These are phyloP conservation scores for Fonsecaea nubica DNA, from an alignment of 2,329 filamentous ascomycete species.

Conservation along the genomic window DNA sequence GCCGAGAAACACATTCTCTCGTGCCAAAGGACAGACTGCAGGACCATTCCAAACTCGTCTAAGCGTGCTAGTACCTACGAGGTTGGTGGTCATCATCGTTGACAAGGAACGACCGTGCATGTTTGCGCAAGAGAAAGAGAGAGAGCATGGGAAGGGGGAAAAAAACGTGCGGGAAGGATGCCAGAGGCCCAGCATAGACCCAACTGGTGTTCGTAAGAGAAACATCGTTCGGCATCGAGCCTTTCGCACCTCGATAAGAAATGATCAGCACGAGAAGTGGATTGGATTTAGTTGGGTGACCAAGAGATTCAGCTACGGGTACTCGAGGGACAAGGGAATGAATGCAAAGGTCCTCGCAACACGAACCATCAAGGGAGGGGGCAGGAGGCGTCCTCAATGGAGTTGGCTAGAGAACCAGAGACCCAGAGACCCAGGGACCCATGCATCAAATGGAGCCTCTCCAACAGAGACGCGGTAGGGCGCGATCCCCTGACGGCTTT, in stretches of 20 bases:
- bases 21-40: background rate
- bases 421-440: background rate
- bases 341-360: background rate
- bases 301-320: too few relatives aligned
- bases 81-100: background rate
- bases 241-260: background rate
- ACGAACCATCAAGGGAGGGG: background rate
- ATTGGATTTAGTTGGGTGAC: too few relatives aligned
- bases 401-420: background rate
- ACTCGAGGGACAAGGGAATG: too few relatives aligned
- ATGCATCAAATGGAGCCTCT: background rate
- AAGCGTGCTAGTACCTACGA: background rate
- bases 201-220: background rate
- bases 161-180: constrained; percentile 1
- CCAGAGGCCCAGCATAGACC: background rate
- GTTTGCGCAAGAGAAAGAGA: background rate
- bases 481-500: background rate
- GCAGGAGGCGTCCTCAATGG: background rate
- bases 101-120: background rate
- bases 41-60: background rate
- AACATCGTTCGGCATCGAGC: too few relatives aligned
- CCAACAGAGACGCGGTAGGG: background rate
- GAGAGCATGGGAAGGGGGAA: background rate
- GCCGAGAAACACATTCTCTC: background rate
- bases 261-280: constrained; percentile 4